These are phyloP conservation scores for Grigorovia transvaalensis DNA, from an alignment of 805 yeast genomes.

Conservation along the genomic window DNA sequence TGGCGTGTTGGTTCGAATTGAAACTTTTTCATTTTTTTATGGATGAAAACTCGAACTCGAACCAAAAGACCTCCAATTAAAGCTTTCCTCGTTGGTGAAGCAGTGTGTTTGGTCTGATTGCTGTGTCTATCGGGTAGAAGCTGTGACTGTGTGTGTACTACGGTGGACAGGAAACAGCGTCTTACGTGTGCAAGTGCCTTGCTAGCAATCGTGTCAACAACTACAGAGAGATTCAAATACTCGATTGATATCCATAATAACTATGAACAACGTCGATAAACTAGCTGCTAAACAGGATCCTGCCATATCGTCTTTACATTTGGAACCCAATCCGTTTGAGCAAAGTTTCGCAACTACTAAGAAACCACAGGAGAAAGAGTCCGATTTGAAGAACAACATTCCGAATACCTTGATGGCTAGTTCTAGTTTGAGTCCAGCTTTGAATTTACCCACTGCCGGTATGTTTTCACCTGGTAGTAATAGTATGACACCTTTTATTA, in stretches of 20 bases:
- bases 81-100: background rate
- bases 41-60: background rate
- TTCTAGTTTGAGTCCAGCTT: background rate
- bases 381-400: background rate
- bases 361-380: slow-evolving; percentile 2
- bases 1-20: background rate
- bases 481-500: background rate
- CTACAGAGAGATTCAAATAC: no score
- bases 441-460: background rate
- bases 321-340: slow-evolving; percentile 94
- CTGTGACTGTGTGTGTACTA: background rate
- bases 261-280: background rate
- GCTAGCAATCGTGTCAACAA: no score
- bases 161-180: no score
- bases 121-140: background rate
- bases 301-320: slow-evolving; percentile 40
- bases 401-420: background rate
- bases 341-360: slow-evolving; percentile 71
- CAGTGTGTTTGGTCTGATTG: background rate
- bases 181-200: no score
- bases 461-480: background rate
- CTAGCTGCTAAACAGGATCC: background rate
- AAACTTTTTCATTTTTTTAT: background rate
- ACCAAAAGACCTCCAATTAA: background rate
- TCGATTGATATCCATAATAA: background rate